These are phyloP conservation scores for Plasmodium cynomolgi DNA, from an alignment of 169 alveolate genomes.

Conservation along the genomic window DNA sequence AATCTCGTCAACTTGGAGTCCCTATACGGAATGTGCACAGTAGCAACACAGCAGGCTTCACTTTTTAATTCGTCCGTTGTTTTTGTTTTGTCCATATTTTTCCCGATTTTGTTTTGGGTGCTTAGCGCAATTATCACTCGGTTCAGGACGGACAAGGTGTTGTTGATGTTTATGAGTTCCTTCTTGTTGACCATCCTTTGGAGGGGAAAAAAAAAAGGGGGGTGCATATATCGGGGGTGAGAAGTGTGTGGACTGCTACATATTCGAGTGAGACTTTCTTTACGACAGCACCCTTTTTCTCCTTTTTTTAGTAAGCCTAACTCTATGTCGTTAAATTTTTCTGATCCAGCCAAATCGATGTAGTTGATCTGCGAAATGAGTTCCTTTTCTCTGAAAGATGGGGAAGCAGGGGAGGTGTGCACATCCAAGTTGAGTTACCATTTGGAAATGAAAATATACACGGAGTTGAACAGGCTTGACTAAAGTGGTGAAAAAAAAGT, in stretches of 20 bases:
- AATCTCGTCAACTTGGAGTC: conserved; percentile 69
- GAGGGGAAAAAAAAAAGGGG: not conserved
- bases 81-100: conserved; percentile 19
- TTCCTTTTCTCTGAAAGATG: conserved; percentile 33
- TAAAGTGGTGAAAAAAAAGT: not conserved
- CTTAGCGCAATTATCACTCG: conserved; percentile 66
- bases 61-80: conserved; percentile 20
- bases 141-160: conserved; percentile 55
- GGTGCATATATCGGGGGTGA: not conserved
- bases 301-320: conserved; percentile 24
- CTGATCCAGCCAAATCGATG: conserved; percentile 74
- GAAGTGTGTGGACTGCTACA: not conserved
- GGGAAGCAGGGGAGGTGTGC: not conserved
- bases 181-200: conserved; percentile 56
- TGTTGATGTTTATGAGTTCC: conserved; percentile 68
- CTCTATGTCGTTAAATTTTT: conserved; percentile 74
- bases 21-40: conserved; percentile 61
- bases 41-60: not conserved
- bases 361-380: conserved; percentile 59
- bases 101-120: conserved; percentile 38
- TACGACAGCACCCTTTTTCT: not conserved
- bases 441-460: not conserved
- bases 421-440: not conserved
- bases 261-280: not conserved
- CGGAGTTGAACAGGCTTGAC: not conserved